Evolutionary conservation across 2,329 filamentous ascomycete species (phyloP).

Genomic region (Escovopsis sp.): DNA sequence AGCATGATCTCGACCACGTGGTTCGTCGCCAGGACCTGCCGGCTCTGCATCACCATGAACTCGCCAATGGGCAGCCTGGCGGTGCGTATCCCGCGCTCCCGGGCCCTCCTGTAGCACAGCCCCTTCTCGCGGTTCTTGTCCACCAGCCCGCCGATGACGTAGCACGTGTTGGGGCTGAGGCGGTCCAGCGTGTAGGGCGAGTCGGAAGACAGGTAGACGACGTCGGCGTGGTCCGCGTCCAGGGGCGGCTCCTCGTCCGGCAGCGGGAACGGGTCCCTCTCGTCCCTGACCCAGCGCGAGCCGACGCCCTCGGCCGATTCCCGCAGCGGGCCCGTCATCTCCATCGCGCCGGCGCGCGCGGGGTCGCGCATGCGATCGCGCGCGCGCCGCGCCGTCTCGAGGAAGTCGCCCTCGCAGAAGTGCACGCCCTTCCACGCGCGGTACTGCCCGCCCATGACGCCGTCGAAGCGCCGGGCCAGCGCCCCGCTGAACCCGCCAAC

Average conservation of each 20-base stretch:
- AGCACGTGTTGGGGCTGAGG: conserved; percentile 76
- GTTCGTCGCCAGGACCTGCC: conserved; percentile 80
- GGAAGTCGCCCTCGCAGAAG: conserved; percentile 62
- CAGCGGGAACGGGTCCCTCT: conserved; percentile 18
- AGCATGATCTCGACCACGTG: conserved; percentile 97
- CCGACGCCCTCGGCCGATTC: conserved; percentile 16
- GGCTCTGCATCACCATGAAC: conserved; percentile 79
- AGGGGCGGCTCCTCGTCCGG: conserved; percentile 19
- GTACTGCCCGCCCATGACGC: conserved; percentile 55
- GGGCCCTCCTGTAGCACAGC: conserved; percentile 73
- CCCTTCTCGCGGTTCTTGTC: conserved; percentile 96
- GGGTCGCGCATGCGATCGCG: conserved; percentile 46
- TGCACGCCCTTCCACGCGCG: conserved; percentile 64
- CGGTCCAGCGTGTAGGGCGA: conserved; percentile 72
- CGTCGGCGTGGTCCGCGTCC: conserved; percentile 22
- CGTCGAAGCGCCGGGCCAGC: conserved; percentile 68
- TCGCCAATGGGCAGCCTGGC: conserved; percentile 91
- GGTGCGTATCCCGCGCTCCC: conserved; percentile 62
- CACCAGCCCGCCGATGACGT: conserved; percentile 86
- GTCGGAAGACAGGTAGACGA: conserved; percentile 86
- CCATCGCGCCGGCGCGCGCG: conserved; percentile 27
- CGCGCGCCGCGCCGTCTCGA: conserved; percentile 50
- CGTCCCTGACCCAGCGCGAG: conserved; percentile 16
- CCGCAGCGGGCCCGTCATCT: conserved; percentile 44
- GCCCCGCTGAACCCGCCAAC: conserved; percentile 65